Percentiles rank a stretch among this genome's conserved stretches.
Conservation (phyloP, 1,284 basidiomycete species). For the Cutaneotrichosporon sp. region DNA sequence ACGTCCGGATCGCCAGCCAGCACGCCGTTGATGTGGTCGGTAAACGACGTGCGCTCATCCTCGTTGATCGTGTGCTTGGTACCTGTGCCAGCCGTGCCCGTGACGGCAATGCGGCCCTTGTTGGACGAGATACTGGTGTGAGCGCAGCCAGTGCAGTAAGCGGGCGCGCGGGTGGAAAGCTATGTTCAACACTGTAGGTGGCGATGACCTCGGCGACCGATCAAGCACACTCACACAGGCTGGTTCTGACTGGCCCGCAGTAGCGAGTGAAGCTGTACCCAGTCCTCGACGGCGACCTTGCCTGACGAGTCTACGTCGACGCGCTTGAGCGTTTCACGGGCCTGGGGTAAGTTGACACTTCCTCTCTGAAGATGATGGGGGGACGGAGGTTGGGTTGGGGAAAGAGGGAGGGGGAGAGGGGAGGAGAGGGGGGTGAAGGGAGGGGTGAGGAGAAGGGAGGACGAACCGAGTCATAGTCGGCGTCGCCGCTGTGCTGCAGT, state of each 20-base stretch:
- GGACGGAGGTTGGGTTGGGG: no score
- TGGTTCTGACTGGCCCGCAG: conserved; percentile 41
- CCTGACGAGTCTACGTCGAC: conserved; percentile 93
- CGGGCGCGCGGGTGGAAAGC: neutral
- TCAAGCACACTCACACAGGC: conserved; percentile 37
- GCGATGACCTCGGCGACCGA: neutral
- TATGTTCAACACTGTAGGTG: neutral
- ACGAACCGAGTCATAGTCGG: conserved; percentile 78
- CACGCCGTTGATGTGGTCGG: conserved; percentile 90
- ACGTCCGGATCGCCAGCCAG: conserved; percentile 88
- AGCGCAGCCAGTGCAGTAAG: neutral
- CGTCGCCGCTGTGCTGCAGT: conserved; percentile 71
- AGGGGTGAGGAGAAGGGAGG: conserved; percentile 43
- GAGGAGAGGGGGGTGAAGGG: neutral
- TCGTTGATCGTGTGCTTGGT: conserved; percentile 98
- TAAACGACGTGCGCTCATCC: conserved; percentile 93
- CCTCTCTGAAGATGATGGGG: no score
- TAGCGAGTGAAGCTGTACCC: conserved; percentile 65
- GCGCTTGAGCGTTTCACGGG: conserved; percentile 78
- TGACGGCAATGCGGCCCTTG: conserved; percentile 86
- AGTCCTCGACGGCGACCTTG: conserved; percentile 95
- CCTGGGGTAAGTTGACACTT: conserved; percentile 31
- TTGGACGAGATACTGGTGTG: conserved; percentile 62
- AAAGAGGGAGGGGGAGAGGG: no score
- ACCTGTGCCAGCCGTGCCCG: conserved; percentile 86